Base-by-base conservation (phyloP, 2,329 filamentous ascomycete genomes). In the Keithomyces neogunnii region DNA sequence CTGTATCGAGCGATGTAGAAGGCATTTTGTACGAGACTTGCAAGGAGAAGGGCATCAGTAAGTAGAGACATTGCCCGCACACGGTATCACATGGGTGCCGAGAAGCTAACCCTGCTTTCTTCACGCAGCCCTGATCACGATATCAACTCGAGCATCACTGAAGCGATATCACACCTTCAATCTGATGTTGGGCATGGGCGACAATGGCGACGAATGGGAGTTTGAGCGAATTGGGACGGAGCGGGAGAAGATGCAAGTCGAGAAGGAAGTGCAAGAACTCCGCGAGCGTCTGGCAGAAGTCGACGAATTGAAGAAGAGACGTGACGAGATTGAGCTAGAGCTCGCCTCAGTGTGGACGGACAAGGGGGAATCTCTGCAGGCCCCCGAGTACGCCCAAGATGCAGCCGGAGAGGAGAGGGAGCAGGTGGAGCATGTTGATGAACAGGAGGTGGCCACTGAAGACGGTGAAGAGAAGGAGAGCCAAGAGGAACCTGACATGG, bases 151-250 rank as follows among this genome's bases (percentile, higher is more conserved):
- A 43, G 92, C 89, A 11, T 95, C 89, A 28, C 78, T 99, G 52
- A 96, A 96, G 69, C 91, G 92, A 63, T 97, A 97, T 64, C 93
- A 99, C 71, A 91, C 85, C 0, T 96, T 84, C 69, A 95, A 95
- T 60, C 82, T 99, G 8, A 85, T 85, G 3, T 81, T 99, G 4
- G 91, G 91, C 31, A 72, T 87, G 53, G 92, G 91, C 48, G 82
- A 88, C 13, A 79, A 83, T 48, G 89, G 86, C n/a, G 85, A 88
- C 50, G 86, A 87, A 62, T 97, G 93, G 89, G 86, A 92, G 58
- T 88, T 96, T 66, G 88, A 96, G 67, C 83, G 89, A 51, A 97
- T 99, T 59, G 93, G 93, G 52, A 96, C 91, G 0, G 89, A 90
- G 63, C 82, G 86, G 53, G 93, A 99, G 73, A 96, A 96, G 72